Base-by-base conservation (phyloP, 208 protist species). In the Acanthamoeba castellanii region DNA sequence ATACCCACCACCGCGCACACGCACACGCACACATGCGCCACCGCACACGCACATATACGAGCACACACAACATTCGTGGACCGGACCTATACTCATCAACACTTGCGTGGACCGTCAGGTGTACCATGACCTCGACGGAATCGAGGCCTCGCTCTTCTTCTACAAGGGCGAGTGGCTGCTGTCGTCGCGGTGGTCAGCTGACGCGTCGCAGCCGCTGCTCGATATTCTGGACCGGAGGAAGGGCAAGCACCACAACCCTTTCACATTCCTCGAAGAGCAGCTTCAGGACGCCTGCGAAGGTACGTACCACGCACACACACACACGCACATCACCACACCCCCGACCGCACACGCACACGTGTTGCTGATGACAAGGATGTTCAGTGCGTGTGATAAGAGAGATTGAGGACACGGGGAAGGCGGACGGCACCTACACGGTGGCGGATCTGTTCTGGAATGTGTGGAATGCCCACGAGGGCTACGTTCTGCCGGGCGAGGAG, bases 221-320 rank as follows among this genome's bases (percentile, higher is more conserved):
- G 81, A 88, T 6, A 88, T 88, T 25, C 5, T 88, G 16, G 81
- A 88, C 30, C 18, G 81, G 3, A n/a, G 81, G 50, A 55, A 64
- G 47, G 81, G 81, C 50, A 88, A 88, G 50, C 81, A 88, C 22
- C 81, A 88, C 81, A 88, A 88, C 30, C 81, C 81, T 0, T 88
- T 88, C 81, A 2, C 81, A 18, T 88, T 88, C 50, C 81, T 88
- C 45, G 81, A 88, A 50, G 81, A 88, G 50, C 81, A 88, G 81
- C 81, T 88, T 3, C 81, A 88, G 47, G 81, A 88, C 52, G 7
- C 81, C 45, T 88, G 81, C 27, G 81, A 88, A 88, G 81, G 81
- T 88, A 30, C 3, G 22, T 20, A n/a, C 59, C 16, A 0, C 14
- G 4, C 7, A 18, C 52, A 4, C 52, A 20, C 52, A 0, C 18